Percentiles rank a stretch among this genome's conserved stretches.
Conservation (phyloP, 2,329 filamentous ascomycete species). For the Diaporthe longicolla region DNA sequence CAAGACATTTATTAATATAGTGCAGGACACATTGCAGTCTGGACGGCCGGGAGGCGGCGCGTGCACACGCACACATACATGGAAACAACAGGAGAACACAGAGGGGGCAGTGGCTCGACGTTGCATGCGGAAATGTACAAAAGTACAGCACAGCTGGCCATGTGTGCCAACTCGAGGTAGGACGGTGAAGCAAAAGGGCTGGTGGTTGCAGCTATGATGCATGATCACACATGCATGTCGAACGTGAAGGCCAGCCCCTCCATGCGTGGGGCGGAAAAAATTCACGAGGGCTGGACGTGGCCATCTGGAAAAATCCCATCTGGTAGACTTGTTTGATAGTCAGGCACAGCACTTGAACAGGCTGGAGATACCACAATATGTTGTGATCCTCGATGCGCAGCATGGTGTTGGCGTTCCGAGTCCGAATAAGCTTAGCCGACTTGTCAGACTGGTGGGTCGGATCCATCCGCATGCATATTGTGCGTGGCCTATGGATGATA, state of each 20-base stretch:
- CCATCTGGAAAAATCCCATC: not conserved
- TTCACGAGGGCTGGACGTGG: not conserved
- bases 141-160: not conserved
- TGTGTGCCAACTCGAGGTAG: not conserved
- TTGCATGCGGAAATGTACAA: slow-evolving; percentile 8
- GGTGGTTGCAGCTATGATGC: not conserved
- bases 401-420: slow-evolving; percentile 2
- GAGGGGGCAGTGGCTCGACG: not conserved
- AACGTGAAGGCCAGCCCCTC: slow-evolving; percentile 1
- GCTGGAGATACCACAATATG: not conserved
- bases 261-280: not conserved
- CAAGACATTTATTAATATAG: slow-evolving; percentile 11
- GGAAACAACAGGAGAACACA: not conserved
- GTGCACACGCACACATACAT: not conserved
- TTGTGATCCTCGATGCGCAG: not conserved
- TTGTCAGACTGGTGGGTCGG: slow-evolving; percentile 29
- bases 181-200: slow-evolving; percentile 8
- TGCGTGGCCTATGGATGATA: slow-evolving; percentile 4
- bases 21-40: not conserved
- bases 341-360: slow-evolving; percentile 25
- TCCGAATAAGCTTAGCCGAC: slow-evolving; percentile 39
- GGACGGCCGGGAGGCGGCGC: not conserved
- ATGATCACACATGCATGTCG: slow-evolving; percentile 23
- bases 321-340: slow-evolving; percentile 14
- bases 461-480: slow-evolving; percentile 38